phyloP scores from a whole-genome alignment of 148 eudicot species.

The Tetragonia tetragonoides region DNA sequence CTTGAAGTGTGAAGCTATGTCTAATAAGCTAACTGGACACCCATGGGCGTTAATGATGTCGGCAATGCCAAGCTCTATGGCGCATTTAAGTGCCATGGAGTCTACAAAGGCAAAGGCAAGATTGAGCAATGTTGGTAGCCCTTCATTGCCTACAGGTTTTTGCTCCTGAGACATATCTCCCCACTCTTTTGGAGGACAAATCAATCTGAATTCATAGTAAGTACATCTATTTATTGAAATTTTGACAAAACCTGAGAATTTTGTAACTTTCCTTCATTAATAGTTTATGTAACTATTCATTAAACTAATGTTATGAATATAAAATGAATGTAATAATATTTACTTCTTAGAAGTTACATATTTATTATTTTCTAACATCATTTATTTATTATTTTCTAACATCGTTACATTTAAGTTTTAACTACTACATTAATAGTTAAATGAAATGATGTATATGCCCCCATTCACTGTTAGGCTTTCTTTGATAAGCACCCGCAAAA shows the following conservation, averaged over 20 bases:
- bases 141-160: conserved; percentile 6
- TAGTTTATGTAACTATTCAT: too few species aligned
- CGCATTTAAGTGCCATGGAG: conserved; percentile 48
- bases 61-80: conserved; percentile 43
- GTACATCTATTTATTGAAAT: background rate
- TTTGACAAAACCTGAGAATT: background rate
- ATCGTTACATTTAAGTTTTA: background rate
- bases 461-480: too few species aligned
- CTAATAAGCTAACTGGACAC: conserved; percentile 28
- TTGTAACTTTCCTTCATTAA: background rate
- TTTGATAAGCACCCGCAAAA: too few species aligned
- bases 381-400: background rate
- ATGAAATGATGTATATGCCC: too few species aligned
- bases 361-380: background rate
- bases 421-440: too few species aligned
- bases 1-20: conserved; percentile 30
- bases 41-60: conserved; percentile 42
- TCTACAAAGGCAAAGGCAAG: conserved; percentile 27
- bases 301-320: background rate
- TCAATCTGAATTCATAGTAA: background rate
- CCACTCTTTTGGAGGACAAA: background rate
- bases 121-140: conserved; percentile 20
- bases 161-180: conserved; percentile 17
- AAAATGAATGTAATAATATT: background rate
- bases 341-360: background rate